Conservation (phyloP, 129 eudicot genomes). For the Centaurea solstitialis region DNA sequence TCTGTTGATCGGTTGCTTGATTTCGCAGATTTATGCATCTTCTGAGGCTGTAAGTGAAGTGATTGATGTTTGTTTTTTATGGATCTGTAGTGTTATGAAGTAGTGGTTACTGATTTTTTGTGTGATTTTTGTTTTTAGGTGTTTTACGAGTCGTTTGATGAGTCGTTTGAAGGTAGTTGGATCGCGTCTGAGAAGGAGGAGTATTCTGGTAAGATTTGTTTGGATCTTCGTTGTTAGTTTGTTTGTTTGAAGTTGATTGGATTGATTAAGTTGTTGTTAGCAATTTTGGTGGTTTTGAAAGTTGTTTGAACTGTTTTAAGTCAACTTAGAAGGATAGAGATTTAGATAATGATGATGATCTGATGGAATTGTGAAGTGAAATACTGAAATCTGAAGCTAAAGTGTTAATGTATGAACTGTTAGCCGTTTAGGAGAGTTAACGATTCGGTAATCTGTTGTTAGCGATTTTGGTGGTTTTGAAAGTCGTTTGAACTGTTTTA, state of each 20-base stretch:
- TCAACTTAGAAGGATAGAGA: background rate
- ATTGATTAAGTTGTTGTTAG: background rate
- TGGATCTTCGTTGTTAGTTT: background rate
- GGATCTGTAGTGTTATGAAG: constrained; percentile 32
- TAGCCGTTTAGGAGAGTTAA: background rate
- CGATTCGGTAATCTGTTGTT: too few relatives aligned
- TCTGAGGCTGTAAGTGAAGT: constrained; percentile 58
- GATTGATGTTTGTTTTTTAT: background rate
- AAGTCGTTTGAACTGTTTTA: too few relatives aligned
- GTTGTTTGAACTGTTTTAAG: background rate
- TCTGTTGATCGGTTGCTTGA: constrained; percentile 49
- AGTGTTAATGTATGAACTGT: background rate
- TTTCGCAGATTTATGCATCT: constrained; percentile 64
- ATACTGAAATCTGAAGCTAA: background rate
- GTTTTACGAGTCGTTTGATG: constrained; percentile 83
- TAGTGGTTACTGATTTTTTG: background rate
- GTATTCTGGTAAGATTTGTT: constrained; percentile 52
- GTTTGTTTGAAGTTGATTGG: background rate
- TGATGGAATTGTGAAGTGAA: background rate
- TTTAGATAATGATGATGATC: background rate
- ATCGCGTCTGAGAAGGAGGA: constrained; percentile 86
- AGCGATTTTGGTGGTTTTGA: too few relatives aligned
- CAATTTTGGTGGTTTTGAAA: background rate
- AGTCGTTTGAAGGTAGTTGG: constrained; percentile 83
- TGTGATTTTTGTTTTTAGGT: constrained; percentile 33